Evolutionary conservation across 768 basidiomycete genomes (phyloP).

Genomic region (Rhizopogon vinicolor): DNA sequence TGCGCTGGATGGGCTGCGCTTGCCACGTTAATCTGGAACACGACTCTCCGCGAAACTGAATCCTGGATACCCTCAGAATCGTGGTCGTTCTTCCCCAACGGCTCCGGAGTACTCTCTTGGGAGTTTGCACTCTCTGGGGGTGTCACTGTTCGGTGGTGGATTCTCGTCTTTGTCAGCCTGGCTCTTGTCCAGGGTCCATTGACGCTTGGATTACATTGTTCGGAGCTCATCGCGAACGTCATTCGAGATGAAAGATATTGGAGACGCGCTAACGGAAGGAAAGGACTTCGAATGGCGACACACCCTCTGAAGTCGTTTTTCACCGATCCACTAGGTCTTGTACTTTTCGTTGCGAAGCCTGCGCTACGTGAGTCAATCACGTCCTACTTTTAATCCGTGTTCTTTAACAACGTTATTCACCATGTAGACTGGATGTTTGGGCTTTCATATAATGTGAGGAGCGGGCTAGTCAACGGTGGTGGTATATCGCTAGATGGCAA

Average conservation of each 20-base stretch:
- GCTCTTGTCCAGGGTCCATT: slow-evolving; percentile 22
- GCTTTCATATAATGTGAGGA: slow-evolving; percentile 17
- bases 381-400: neutral
- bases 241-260: slow-evolving; percentile 22
- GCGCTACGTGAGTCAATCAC: slow-evolving; percentile 17
- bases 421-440: slow-evolving; percentile 28
- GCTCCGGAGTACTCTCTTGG: too few species aligned
- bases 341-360: slow-evolving; percentile 16
- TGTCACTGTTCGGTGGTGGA: slow-evolving; percentile 20
- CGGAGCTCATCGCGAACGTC: slow-evolving; percentile 24
- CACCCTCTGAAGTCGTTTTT: slow-evolving; percentile 20
- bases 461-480: slow-evolving; percentile 3
- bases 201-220: slow-evolving; percentile 23
- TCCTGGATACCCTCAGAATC: too few species aligned
- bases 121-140: slow-evolving; percentile 15
- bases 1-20: slow-evolving; percentile 19
- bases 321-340: slow-evolving; percentile 13
- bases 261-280: slow-evolving; percentile 14
- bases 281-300: slow-evolving; percentile 11
- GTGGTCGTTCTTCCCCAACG: too few species aligned
- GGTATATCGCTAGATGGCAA: too few species aligned
- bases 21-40: slow-evolving; percentile 1
- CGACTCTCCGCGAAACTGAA: too few species aligned
- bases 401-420: neutral
- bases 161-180: slow-evolving; percentile 21